Conservation (phyloP, 805 yeast genomes). For the Saturnispora silvae region DNA sequence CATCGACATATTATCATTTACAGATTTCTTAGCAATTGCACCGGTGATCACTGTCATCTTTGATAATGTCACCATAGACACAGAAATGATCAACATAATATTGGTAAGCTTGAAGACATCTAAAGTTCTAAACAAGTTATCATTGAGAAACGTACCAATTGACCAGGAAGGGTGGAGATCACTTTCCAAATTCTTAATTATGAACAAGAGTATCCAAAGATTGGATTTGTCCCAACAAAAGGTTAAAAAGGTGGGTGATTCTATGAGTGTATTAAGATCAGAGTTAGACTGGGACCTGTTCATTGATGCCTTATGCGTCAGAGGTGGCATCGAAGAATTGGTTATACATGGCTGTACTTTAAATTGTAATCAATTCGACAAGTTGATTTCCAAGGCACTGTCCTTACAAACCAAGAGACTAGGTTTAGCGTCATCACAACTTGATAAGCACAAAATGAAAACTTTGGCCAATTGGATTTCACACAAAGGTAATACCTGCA, state of each 20-base stretch:
- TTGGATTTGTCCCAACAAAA: constrained; percentile 49
- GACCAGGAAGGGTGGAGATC: constrained; percentile 41
- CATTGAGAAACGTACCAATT: constrained; percentile 45
- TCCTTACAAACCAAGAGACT: constrained; percentile 35
- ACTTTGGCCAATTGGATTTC: constrained; percentile 40
- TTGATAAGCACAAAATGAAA: constrained; percentile 32
- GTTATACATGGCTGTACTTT: constrained; percentile 49
- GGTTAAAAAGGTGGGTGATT: constrained; percentile 32
- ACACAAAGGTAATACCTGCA: constrained; percentile 33
- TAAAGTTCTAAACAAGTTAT: constrained; percentile 37
- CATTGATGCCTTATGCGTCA: constrained; percentile 28
- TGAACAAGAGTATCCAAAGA: constrained; percentile 34
- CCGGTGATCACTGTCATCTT: constrained; percentile 46
- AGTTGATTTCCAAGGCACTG: constrained; percentile 33
- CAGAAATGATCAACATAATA: constrained; percentile 42
- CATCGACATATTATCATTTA: constrained; percentile 45
- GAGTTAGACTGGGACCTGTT: constrained; percentile 46
- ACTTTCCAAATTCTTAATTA: constrained; percentile 37
- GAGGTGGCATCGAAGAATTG: constrained; percentile 49
- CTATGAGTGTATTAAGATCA: constrained; percentile 29
- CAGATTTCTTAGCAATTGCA: constrained; percentile 46
- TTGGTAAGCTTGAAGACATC: constrained; percentile 36
- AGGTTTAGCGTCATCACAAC: constrained; percentile 44
- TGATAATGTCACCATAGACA: constrained; percentile 45
- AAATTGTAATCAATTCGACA: constrained; percentile 30